phyloP scores from a whole-genome alignment of 805 yeast species.

The Suhomyces xylopsoci region DNA sequence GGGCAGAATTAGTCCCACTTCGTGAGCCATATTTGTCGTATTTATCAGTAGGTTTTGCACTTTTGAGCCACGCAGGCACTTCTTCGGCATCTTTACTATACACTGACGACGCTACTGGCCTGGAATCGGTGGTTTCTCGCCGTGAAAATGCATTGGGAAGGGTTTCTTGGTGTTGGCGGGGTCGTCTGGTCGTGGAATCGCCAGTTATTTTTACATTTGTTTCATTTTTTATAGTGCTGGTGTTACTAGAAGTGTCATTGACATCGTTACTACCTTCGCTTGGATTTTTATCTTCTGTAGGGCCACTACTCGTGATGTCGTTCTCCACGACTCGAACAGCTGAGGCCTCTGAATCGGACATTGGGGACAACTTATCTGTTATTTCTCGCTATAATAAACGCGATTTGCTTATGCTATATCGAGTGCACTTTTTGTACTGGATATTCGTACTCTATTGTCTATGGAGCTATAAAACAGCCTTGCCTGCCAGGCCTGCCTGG shows the following conservation, averaged over 20 bases:
- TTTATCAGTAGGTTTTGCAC: slow-evolving; percentile 23
- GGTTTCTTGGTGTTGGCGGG: background rate
- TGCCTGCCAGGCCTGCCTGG: background rate
- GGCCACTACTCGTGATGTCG: background rate
- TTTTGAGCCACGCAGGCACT: slow-evolving; percentile 41
- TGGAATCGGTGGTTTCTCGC: slow-evolving; percentile 1
- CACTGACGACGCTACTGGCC: slow-evolving; percentile 16
- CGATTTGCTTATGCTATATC: background rate
- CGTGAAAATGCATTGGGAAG: slow-evolving; percentile 21
- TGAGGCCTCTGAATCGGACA: background rate
- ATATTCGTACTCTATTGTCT: background rate
- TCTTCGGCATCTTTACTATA: slow-evolving; percentile 24
- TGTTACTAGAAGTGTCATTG: background rate
- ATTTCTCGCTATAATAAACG: background rate
- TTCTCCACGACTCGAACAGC: background rate
- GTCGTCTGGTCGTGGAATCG: background rate
- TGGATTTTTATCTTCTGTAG: background rate
- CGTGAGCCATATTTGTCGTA: slow-evolving; percentile 41
- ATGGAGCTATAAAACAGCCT: background rate
- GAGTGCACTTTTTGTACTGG: background rate
- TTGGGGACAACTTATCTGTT: background rate
- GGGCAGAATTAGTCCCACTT: background rate
- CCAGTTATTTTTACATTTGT: background rate
- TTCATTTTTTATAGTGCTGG: background rate
- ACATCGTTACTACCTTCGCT: background rate